Base-by-base conservation (phyloP, 2,329 filamentous ascomycete genomes). In the Aspergillus brasiliensis region DNA sequence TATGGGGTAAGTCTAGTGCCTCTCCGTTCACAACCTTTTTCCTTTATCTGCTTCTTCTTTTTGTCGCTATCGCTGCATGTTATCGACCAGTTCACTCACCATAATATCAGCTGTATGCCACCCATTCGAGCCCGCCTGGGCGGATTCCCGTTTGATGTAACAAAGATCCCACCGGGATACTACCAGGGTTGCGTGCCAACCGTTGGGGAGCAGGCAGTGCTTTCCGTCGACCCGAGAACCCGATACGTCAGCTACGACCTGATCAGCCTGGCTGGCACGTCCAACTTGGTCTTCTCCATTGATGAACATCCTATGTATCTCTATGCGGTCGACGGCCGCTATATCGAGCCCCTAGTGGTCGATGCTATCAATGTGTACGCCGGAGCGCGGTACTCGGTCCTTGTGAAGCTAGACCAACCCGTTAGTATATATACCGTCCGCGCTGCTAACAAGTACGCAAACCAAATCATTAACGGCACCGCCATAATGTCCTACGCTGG, bases 201-300 rank as follows among this genome's bases (percentile, higher is more conserved):
- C n/a, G 64, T 78, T 3, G 81, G 80, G 1, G 65, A 73, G 0
- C 68, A 69, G 0, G 81, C 83, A 31, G 73, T 81, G 8, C 77
- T 86, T 61, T 65, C 74, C 1, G 77, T 81, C 3, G 67, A 74
- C 25, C 57, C 68, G 3, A 60, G 68, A 3, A 67, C 72, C n/a
- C 71, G 74, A 34, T 87, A 84, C 84, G 67, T 81, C 0, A 82
- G 83, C 7, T 72, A 88, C 13, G 81, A 86, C 62, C 67, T 86
- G n/a, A 80, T 88, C 58, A 81, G 78, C n/a, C 75, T 81, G 2
- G 77, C 82, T 52, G 78, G 80, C 53, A 78, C 84, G 25, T 71
- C 81, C 51, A 80, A 77, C 67, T 86, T 51, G 65, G 84, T 62
- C 71, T 79, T 76, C 25, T 76, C 77, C 3, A 78, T 82, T 28